Evolutionary conservation across 306 rosid genomes (phyloP), one percentile per base, ranked within the genome.

Genomic region (Vigna angularis): DNA sequence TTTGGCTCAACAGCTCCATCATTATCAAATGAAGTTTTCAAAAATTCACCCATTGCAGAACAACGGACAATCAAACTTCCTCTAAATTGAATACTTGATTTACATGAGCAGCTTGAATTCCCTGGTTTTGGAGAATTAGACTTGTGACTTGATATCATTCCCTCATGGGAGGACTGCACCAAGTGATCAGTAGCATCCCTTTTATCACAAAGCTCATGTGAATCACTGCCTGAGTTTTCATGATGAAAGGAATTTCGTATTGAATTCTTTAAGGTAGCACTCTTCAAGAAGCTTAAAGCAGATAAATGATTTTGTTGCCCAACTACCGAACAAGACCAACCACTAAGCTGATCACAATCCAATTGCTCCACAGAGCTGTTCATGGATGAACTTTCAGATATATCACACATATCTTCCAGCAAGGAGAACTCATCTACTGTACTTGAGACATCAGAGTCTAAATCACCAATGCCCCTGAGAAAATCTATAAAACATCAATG

Each of bases 331-430:
- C 70, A 76, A 24, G 89, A 80, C 88, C 85, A 84, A 50, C 66
- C 81, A 40, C 59, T 71, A 80, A 52, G 81, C 81, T 76, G 82
- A 76, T 92, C 85, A 24, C 80, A 79, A 77, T 85, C 89, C 66
- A 77, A 61, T 82, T 86, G 85, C 76, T 87, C 97, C 81, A 86
- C 97, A 66, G 84, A 73, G 74, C 88, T 80, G 79, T 66, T 61
- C 68, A 85, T 82, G 75, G 85, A 86, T 58, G 88, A 87, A 84
- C 84, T 87, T 71, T 87, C 97, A 73, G 96, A 88, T 65, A 87
- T 83, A 78, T 77, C 88, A 18, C 59, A 79, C 14, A 68, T 47
- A 73, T 88, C 90, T 72, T 69, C 88, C 80, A 68, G 75, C 78
- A 71, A 71, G 67, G 83, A 83, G 77, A 79, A 52, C 51, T 80